Percentiles rank a stretch among this genome's conserved stretches.
Conservation (phyloP, 495 filamentous ascomycete genomes). For the Penicillium waksmanii region DNA sequence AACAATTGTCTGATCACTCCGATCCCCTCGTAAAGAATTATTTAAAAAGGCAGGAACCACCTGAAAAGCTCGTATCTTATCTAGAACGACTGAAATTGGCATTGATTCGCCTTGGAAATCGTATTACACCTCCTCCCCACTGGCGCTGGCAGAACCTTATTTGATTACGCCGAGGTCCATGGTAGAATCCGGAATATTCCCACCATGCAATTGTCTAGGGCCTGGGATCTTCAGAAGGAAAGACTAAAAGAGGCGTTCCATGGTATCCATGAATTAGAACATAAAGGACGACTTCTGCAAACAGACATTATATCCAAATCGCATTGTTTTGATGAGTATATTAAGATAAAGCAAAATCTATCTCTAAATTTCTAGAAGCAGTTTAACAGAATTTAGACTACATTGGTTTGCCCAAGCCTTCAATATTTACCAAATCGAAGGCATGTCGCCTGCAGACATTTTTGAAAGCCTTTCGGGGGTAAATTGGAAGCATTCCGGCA, state of each 20-base stretch:
- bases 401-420: no score
- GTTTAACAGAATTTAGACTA: no score
- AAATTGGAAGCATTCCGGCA: slow-evolving; percentile 38
- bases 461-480: slow-evolving; percentile 21
- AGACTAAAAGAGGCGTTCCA: no score
- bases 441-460: slow-evolving; percentile 21
- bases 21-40: not conserved
- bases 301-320: no score
- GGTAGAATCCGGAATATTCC: not conserved
- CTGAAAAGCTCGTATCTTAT: not conserved
- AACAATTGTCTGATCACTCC: not conserved
- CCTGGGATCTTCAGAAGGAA: no score
- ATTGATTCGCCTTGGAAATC: not conserved
- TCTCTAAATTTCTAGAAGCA: no score
- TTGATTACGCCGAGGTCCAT: not conserved
- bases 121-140: not conserved
- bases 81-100: not conserved
- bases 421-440: slow-evolving; percentile 27
- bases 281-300: no score
- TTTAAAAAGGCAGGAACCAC: not conserved
- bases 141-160: not conserved
- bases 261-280: no score
- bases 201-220: no score
- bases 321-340: no score
- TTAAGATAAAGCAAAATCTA: no score